Evolutionary conservation across 805 yeast genomes (phyloP), one percentile per base, ranked within the genome.

Genomic region (Priceomyces melissophilus): DNA sequence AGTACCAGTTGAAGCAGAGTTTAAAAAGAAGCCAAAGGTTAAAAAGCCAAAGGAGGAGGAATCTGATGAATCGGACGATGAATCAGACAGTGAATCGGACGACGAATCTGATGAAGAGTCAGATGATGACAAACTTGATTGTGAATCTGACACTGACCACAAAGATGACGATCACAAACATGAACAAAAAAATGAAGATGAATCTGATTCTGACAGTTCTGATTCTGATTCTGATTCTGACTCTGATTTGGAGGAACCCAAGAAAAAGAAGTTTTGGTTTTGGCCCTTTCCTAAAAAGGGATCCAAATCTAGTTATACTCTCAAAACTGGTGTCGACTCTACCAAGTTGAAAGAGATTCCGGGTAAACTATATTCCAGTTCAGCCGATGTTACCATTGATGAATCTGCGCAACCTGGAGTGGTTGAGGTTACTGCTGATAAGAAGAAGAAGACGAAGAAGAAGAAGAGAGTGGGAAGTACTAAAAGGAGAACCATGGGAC

Each of bases 231-330:
- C 35, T 13, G 35, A 23, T 4, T 32, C 17, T 8, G 35, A 32
- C 10, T 4, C 26, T 32, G 35, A 20, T 20, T 8, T 20, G 10
- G 46, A 43, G 9, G 23, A 34, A 10, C 40, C 31, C 27, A 37
- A 39, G 27, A 49, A 48, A 37, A 45, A 43, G 44, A 45, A 46
- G 36, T 47, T 50, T 20, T 50, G 54, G 54, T 50, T 50, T 27
- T 40, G 46, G 32, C 54, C 55, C 4, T 49, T 53, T 25, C 23
- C 35, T 10, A 20, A 20, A 20, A 20, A 20, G 25, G 25, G 25
- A 5, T 8, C 25, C 25, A 20, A 20, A 8, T 20, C 25, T 20
- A n/a, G n/a, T n/a, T 8, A 5, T 20, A 8, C 25, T 4, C 25
- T 20, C 25, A 20, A 20, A n/a, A n/a, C n/a, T n/a, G n/a, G n/a